Percentiles rank a stretch among this genome's conserved stretches.
phyloP scores from a whole-genome alignment of 768 basidiomycete species.

The Mycena latifolia region DNA sequence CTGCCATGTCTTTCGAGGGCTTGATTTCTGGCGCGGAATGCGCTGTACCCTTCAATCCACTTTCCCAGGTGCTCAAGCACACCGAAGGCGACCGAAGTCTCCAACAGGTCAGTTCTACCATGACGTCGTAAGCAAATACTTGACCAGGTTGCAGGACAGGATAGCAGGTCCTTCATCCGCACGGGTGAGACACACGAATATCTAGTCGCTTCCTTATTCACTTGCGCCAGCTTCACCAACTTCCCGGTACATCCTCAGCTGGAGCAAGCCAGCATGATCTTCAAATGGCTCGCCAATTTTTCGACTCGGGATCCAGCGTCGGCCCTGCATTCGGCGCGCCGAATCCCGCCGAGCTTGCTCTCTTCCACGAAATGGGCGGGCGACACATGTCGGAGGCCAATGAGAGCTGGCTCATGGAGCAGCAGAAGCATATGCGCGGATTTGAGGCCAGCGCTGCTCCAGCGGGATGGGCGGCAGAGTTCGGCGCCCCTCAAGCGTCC shows the following conservation, averaged over 20 bases:
- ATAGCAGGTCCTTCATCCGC: slow-evolving; percentile 80
- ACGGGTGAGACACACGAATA: slow-evolving; percentile 56
- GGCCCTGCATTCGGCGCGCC: slow-evolving; percentile 37
- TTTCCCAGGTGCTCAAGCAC: slow-evolving; percentile 91
- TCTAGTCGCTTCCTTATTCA: slow-evolving; percentile 19
- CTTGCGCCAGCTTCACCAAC: slow-evolving; percentile 73
- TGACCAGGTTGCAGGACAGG: slow-evolving; percentile 67
- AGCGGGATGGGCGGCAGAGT: slow-evolving; percentile 71
- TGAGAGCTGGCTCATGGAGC: slow-evolving; percentile 67
- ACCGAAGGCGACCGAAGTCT: slow-evolving; percentile 90
- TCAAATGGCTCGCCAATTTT: slow-evolving; percentile 85
- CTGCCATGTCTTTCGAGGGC: slow-evolving; percentile 61
- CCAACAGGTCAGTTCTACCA: slow-evolving; percentile 72
- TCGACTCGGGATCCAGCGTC: slow-evolving; percentile 60
- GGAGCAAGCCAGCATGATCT: slow-evolving; percentile 74
- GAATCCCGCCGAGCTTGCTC: slow-evolving; percentile 38
- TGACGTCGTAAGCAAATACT: not conserved
- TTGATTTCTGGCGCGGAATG: slow-evolving; percentile 93
- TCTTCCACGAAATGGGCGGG: slow-evolving; percentile 38
- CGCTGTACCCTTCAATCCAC: slow-evolving; percentile 84
- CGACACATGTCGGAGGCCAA: slow-evolving; percentile 52
- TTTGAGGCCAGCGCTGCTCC: slow-evolving; percentile 49
- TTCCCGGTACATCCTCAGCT: slow-evolving; percentile 68
- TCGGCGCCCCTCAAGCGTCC: slow-evolving; percentile 49
- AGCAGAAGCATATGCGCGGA: slow-evolving; percentile 55